phyloP scores from a whole-genome alignment of 305 asterid species.

The Fraxinus dipetala region DNA sequence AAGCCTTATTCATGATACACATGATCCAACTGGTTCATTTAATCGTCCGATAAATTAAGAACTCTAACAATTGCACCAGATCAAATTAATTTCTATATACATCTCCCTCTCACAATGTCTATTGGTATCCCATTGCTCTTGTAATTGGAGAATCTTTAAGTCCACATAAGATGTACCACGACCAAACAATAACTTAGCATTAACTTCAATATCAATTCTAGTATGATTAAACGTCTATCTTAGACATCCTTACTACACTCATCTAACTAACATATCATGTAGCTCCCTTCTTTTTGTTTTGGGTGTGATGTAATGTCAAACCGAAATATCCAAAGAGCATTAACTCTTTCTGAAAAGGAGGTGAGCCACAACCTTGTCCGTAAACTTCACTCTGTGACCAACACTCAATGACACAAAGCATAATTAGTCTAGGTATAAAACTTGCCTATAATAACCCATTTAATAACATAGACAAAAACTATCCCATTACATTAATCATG shows the following conservation, averaged over 20 bases:
- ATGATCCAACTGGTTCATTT: not conserved
- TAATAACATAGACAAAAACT: not conserved
- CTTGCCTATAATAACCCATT: not conserved
- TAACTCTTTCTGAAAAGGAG: not conserved
- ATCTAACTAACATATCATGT: not conserved
- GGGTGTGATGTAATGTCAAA: conserved; percentile 5
- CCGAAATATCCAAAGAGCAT: not conserved
- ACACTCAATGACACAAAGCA: not conserved
- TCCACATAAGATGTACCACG: not conserved
- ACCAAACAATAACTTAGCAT: not conserved
- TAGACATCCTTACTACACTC: not conserved
- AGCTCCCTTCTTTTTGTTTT: not conserved
- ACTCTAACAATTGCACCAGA: not conserved
- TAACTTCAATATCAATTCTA: not conserved
- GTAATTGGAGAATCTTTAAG: not conserved
- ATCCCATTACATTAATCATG: not conserved
- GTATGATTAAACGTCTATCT: not conserved
- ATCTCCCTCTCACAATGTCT: not conserved
- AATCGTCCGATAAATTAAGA: not conserved
- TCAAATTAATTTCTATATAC: not conserved
- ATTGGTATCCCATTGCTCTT: not conserved
- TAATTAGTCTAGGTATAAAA: not conserved
- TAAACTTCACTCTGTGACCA: not conserved
- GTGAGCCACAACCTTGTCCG: not conserved
- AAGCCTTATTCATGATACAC: not conserved